A percentile compares a stretch with the other conserved stretches of the same genome.
phyloP scores from a whole-genome alignment of 2,329 filamentous ascomycete genomes.

The Dissoconium aciculare region DNA sequence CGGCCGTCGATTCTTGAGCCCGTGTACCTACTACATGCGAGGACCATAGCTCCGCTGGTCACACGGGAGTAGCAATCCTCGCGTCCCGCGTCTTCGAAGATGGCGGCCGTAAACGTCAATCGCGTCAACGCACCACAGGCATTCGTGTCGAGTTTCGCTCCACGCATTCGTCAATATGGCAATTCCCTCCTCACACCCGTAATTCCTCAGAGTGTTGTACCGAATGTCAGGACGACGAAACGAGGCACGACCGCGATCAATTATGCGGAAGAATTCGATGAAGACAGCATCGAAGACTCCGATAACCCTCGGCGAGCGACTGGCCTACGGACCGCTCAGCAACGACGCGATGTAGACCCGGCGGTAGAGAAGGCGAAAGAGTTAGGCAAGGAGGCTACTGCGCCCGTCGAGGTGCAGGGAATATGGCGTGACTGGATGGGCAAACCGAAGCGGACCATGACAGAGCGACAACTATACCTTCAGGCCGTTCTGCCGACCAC shows the following conservation, averaged over 20 bases:
- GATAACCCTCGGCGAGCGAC: constrained; percentile 57
- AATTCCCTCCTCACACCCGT: constrained; percentile 84
- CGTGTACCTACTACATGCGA: too few relatives aligned
- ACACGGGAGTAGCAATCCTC: too few relatives aligned
- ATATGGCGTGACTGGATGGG: constrained; percentile 96
- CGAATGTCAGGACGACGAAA: constrained; percentile 77
- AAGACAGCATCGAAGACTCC: constrained; percentile 63
- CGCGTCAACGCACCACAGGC: constrained; percentile 55
- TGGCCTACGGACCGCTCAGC: constrained; percentile 66
- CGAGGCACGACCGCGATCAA: constrained; percentile 93
- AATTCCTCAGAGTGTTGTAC: constrained; percentile 52
- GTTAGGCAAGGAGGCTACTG: constrained; percentile 64
- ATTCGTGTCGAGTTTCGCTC: constrained; percentile 81
- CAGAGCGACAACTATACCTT: constrained; percentile 46
- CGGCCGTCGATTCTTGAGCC: too few relatives aligned
- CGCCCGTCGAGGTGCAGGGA: constrained; percentile 71
- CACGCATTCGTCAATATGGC: constrained; percentile 74
- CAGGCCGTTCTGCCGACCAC: constrained; percentile 71
- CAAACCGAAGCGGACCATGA: constrained; percentile 41
- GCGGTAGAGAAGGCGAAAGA: constrained; percentile 49
- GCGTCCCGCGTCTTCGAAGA: too few relatives aligned
- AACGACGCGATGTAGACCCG: constrained; percentile 28
- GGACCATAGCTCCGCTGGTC: too few relatives aligned
- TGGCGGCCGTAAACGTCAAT: constrained; percentile 16
- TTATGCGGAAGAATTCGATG: constrained; percentile 91